Conservation (phyloP, 2,329 filamentous ascomycete species). For the Colletotrichum gloeosporioides region DNA sequence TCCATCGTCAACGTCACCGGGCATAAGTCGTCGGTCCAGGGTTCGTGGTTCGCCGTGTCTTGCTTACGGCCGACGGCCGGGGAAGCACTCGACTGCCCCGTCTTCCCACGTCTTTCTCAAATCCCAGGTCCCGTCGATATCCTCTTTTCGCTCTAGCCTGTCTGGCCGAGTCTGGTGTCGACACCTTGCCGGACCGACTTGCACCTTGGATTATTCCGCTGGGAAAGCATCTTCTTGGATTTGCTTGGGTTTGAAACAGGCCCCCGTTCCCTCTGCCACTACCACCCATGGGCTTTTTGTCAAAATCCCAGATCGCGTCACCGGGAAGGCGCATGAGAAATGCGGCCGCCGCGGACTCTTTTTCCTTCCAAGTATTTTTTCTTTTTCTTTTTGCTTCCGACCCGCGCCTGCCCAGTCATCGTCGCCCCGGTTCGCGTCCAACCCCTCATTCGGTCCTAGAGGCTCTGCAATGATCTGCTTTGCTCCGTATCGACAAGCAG, state of each 20-base stretch:
- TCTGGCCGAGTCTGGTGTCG: background rate
- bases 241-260: background rate
- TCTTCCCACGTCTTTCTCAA: background rate
- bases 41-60: background rate
- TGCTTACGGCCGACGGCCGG: background rate
- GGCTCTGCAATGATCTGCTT: slow-evolving; percentile 9
- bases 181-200: background rate
- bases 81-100: background rate
- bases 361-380: background rate
- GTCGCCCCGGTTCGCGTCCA: background rate
- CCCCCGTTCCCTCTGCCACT: background rate
- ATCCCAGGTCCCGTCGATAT: background rate
- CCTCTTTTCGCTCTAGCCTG: background rate
- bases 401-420: background rate
- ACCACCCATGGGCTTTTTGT: background rate
- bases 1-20: background rate
- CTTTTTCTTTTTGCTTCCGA: background rate
- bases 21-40: background rate
- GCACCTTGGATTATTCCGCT: background rate
- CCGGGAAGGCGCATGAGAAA: slow-evolving; percentile 1
- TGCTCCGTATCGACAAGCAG: background rate
- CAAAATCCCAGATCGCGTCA: background rate
- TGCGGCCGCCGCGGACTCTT: background rate
- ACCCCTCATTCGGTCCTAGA: slow-evolving; percentile 10
- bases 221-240: background rate